phyloP scores from a whole-genome alignment of 2,329 filamentous ascomycete species.

The Xylariaceae sp. region DNA sequence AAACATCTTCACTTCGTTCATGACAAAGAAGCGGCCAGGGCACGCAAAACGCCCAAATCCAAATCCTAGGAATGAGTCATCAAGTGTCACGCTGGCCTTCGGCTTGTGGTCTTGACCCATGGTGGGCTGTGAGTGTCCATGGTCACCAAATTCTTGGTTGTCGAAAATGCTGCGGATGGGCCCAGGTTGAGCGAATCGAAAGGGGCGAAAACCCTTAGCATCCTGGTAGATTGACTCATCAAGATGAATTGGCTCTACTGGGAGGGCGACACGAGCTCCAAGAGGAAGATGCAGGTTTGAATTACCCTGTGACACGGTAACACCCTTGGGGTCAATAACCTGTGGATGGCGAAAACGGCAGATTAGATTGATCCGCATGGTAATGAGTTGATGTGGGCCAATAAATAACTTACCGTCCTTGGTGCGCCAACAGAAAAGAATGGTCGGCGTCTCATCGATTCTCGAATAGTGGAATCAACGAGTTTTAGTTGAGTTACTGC shows the following conservation, averaged over 20 bases:
- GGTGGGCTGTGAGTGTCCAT: no score
- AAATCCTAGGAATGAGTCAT: no score
- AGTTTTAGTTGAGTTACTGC: neutral
- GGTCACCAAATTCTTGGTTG: neutral
- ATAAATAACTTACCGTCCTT: neutral
- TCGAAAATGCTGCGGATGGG: neutral
- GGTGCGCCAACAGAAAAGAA: neutral
- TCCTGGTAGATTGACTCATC: neutral
- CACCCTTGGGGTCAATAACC: neutral
- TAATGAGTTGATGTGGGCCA: no score
- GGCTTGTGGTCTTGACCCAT: no score
- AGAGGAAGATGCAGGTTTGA: neutral
- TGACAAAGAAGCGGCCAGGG: no score
- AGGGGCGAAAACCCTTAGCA: neutral
- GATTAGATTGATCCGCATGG: no score
- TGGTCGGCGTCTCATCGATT: neutral
- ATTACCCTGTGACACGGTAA: neutral
- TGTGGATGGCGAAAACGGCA: neutral
- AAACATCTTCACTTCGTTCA: no score
- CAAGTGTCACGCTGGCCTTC: no score
- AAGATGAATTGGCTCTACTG: neutral
- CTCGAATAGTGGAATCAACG: neutral
- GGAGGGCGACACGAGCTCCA: neutral
- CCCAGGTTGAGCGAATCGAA: neutral
- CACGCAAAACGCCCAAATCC: no score